A percentile compares a stretch with the other conserved stretches of the same genome.
These are phyloP conservation scores for Alternaria triticina DNA, from an alignment of 2,329 filamentous ascomycete genomes.

Conservation along the genomic window DNA sequence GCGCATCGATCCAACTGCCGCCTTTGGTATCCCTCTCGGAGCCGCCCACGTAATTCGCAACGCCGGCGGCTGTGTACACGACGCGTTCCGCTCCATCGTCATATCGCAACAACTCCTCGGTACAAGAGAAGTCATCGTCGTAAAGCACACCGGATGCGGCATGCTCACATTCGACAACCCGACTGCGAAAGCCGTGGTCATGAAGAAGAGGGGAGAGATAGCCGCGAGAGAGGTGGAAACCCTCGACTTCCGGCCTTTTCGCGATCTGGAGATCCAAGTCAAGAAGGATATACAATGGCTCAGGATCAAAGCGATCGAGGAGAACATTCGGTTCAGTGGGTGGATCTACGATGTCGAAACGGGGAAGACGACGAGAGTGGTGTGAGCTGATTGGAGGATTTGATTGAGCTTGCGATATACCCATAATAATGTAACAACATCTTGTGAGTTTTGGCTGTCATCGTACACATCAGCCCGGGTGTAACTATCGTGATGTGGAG, in stretches of 20 bases:
- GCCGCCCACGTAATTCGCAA: slow-evolving; percentile 83
- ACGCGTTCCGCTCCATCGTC: slow-evolving; percentile 75
- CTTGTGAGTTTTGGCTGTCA: not conserved
- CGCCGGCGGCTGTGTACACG: slow-evolving; percentile 64
- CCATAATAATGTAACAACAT: slow-evolving; percentile 8
- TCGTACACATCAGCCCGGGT: not conserved
- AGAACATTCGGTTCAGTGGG: slow-evolving; percentile 68
- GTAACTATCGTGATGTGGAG: not conserved
- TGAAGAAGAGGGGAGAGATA: slow-evolving; percentile 63
- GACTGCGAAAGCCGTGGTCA: slow-evolving; percentile 62
- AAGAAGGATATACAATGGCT: slow-evolving; percentile 70
- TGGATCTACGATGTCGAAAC: slow-evolving; percentile 83
- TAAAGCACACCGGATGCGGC: slow-evolving; percentile 78
- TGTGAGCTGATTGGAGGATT: slow-evolving; percentile 1
- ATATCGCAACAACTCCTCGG: slow-evolving; percentile 82
- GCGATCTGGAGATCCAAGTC: slow-evolving; percentile 63
- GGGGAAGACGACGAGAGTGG: slow-evolving; percentile 64
- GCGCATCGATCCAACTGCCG: slow-evolving; percentile 69
- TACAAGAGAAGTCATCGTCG: slow-evolving; percentile 74
- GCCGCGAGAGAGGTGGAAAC: slow-evolving; percentile 54
- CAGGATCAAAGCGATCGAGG: slow-evolving; percentile 64
- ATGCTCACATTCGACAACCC: slow-evolving; percentile 73
- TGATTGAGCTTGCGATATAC: slow-evolving; percentile 8
- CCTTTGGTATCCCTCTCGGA: slow-evolving; percentile 74
- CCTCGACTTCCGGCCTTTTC: slow-evolving; percentile 71